Evolutionary conservation across 2,329 filamentous ascomycete species (phyloP).

Genomic region (Fusarium sp.): DNA sequence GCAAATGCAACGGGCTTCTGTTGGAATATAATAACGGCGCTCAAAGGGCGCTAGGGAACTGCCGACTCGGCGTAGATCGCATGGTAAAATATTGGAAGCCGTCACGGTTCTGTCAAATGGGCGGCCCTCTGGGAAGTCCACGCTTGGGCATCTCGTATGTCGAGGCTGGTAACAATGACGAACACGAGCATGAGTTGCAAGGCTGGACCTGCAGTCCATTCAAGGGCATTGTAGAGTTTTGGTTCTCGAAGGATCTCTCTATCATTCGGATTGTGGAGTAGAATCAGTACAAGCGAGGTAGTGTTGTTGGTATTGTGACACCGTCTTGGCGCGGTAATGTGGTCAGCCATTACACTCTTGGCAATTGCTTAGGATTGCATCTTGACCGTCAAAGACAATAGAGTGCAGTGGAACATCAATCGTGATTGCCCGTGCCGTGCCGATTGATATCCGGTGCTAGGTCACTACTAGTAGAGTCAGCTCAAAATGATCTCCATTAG

Average conservation of each 20-base stretch:
- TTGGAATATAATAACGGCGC: conserved; percentile 6
- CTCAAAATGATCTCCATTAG: background rate
- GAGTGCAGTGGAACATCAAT: background rate
- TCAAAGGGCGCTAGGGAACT: conserved; percentile 4
- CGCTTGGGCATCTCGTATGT: background rate
- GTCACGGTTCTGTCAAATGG: background rate
- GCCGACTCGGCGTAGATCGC: background rate
- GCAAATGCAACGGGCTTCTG: conserved; percentile 6
- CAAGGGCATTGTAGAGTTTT: conserved; percentile 10
- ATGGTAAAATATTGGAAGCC: background rate
- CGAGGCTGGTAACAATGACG: background rate
- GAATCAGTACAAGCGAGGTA: background rate
- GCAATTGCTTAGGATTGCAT: background rate
- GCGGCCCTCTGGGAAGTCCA: background rate
- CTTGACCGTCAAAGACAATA: background rate
- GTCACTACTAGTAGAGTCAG: background rate
- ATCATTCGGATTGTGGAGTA: background rate
- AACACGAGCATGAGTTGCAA: background rate
- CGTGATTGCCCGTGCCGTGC: background rate
- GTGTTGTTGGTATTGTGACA: background rate
- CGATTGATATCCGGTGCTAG: background rate
- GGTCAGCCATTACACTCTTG: background rate
- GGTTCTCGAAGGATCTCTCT: conserved; percentile 12
- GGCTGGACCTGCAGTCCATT: conserved; percentile 11
- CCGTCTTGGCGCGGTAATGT: background rate